A percentile compares a stretch with the other conserved stretches of the same genome.
Conservation (phyloP, 1,284 basidiomycete species). For the Trichosporon ovoides region DNA sequence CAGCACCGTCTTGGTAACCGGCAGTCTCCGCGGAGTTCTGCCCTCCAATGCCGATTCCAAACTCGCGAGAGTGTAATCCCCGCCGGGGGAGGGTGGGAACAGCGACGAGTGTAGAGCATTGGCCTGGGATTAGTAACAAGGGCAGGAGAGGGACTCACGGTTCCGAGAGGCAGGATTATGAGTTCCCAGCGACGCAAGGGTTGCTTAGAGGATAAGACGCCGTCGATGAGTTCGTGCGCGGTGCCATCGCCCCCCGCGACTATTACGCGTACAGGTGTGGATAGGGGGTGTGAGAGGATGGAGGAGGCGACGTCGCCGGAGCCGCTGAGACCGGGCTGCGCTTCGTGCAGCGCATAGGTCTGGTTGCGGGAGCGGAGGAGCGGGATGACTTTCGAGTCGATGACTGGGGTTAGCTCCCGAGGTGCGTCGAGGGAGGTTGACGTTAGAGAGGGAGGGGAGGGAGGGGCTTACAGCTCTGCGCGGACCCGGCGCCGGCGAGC, state of each 20-base stretch:
- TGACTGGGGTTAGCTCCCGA: slow-evolving; percentile 44
- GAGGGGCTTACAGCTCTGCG: slow-evolving; percentile 28
- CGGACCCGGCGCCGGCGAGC: slow-evolving; percentile 29
- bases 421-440: no score
- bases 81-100: slow-evolving; percentile 47
- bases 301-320: slow-evolving; percentile 53
- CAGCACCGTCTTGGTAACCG: slow-evolving; percentile 55
- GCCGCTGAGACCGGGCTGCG: slow-evolving; percentile 58
- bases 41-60: slow-evolving; percentile 46
- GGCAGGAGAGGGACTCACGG: no score
- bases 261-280: slow-evolving; percentile 58
- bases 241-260: slow-evolving; percentile 87
- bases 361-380: slow-evolving; percentile 52
- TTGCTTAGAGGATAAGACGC: slow-evolving; percentile 50
- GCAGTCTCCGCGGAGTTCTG: slow-evolving; percentile 53
- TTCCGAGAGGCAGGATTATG: slow-evolving; percentile 65
- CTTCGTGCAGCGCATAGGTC: slow-evolving; percentile 51
- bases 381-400: slow-evolving; percentile 61
- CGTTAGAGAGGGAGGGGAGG: no score
- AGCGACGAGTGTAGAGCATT: slow-evolving; percentile 73
- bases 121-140: slow-evolving; percentile 51
- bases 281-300: no score
- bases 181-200: slow-evolving; percentile 38
- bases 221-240: slow-evolving; percentile 73
- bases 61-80: slow-evolving; percentile 8